Conservation (phyloP, 176 grass and related monocot genomes). For the Eremochloa ophiuroides region DNA sequence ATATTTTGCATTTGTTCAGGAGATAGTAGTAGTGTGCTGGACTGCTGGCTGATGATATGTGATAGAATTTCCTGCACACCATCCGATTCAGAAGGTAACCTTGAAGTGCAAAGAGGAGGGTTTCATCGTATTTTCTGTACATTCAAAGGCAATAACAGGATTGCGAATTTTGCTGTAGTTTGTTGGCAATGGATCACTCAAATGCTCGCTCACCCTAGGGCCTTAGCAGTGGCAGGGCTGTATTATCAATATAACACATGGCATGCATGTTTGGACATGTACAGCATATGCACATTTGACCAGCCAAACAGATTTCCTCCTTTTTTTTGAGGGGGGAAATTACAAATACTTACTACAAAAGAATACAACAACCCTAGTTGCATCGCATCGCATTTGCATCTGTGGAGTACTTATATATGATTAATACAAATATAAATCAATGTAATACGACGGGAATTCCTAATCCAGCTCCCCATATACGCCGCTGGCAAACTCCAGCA, state of each 20-base stretch:
- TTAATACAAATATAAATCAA: neutral
- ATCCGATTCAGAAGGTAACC: too few relatives aligned
- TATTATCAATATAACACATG: constrained; percentile 33
- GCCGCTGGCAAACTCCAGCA: constrained; percentile 63
- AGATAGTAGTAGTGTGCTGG: too few relatives aligned
- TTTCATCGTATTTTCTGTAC: neutral
- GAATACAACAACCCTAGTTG: neutral
- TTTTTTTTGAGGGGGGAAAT: neutral
- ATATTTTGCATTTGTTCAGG: too few relatives aligned
- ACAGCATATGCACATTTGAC: constrained; percentile 48
- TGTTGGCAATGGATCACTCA: constrained; percentile 13
- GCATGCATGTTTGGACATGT: constrained; percentile 54
- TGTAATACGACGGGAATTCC: neutral
- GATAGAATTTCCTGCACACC: too few relatives aligned
- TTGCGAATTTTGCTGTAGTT: constrained; percentile 7
- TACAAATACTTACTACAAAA: constrained; percentile 14
- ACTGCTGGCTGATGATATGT: too few relatives aligned
- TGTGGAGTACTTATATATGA: neutral
- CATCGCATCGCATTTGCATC: neutral
- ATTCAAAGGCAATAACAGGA: constrained; percentile 12
- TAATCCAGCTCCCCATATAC: constrained; percentile 60
- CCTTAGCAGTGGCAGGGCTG: constrained; percentile 17
- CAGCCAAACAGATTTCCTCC: constrained; percentile 23
- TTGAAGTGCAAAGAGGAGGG: too few relatives aligned
- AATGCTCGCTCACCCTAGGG: constrained; percentile 35